Evolutionary conservation across 192 early-diverging fungal species (phyloP).

Genomic region (Chytriomyces sp.): DNA sequence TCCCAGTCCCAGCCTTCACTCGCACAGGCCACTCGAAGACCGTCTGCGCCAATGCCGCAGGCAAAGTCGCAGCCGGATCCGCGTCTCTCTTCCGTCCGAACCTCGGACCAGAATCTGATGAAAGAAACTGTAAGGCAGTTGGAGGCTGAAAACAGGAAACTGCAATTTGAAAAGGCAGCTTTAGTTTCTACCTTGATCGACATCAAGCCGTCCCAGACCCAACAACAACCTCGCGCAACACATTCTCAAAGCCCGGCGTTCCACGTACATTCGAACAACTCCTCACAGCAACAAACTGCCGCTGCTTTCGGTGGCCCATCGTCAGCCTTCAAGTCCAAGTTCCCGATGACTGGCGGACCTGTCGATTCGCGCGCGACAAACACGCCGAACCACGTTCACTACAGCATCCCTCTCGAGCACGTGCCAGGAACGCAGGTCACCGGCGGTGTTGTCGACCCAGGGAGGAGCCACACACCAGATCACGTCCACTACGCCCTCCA

Average conservation of each 20-base stretch:
- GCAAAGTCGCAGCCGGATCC: neutral
- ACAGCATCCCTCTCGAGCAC: neutral
- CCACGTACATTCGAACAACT: neutral
- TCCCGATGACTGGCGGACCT: neutral
- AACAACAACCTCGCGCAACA: neutral
- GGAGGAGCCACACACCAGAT: neutral
- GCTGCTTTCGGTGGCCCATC: neutral
- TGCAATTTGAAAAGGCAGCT: constrained; percentile 27
- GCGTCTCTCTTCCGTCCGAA: neutral
- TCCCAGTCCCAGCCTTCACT: neutral
- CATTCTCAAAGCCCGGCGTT: neutral
- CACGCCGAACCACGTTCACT: neutral
- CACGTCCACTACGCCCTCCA: neutral
- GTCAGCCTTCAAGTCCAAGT: neutral
- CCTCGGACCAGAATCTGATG: neutral
- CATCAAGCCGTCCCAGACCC: constrained; percentile 9
- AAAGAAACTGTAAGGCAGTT: constrained; percentile 11
- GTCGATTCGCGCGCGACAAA: neutral
- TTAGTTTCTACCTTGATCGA: constrained; percentile 23
- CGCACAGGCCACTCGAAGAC: neutral
- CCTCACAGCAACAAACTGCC: neutral
- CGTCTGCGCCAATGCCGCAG: neutral
- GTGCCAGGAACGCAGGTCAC: neutral
- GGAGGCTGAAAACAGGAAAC: constrained; percentile 6
- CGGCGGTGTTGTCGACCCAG: neutral